Evolutionary conservation across 2,329 filamentous ascomycete genomes (phyloP).

Genomic region (Fusarium sp.): DNA sequence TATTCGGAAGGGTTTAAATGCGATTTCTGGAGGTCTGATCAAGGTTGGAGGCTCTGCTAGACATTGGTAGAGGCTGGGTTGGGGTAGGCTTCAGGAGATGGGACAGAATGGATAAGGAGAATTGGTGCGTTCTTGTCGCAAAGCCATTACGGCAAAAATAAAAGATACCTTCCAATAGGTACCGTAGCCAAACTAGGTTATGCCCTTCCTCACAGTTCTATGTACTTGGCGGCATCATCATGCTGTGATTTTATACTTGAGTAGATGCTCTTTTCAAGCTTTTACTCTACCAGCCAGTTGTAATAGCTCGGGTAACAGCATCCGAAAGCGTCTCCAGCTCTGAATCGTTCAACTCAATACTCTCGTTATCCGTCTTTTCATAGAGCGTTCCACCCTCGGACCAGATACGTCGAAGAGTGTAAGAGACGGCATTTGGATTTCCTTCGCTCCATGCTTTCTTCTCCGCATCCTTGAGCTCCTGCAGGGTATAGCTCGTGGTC

Average conservation of each 20-base stretch:
- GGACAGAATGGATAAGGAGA: too few relatives aligned
- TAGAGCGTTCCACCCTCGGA: slow-evolving; percentile 79
- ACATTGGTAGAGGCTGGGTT: slow-evolving; percentile 14
- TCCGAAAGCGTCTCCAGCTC: slow-evolving; percentile 64
- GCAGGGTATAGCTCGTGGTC: slow-evolving; percentile 55
- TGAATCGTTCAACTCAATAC: slow-evolving; percentile 62
- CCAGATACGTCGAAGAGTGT: slow-evolving; percentile 78
- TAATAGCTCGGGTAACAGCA: slow-evolving; percentile 33
- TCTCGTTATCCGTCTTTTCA: slow-evolving; percentile 73
- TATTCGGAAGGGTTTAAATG: slow-evolving; percentile 13
- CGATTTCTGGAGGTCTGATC: slow-evolving; percentile 1
- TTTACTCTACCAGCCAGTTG: slow-evolving; percentile 29
- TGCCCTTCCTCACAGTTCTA: too few relatives aligned
- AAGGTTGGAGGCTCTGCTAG: neutral
- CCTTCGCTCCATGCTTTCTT: slow-evolving; percentile 67
- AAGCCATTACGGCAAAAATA: too few relatives aligned
- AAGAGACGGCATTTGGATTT: slow-evolving; percentile 62
- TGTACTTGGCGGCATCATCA: too few relatives aligned
- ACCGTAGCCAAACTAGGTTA: too few relatives aligned
- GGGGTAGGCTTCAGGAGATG: neutral
- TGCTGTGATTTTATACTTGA: too few relatives aligned
- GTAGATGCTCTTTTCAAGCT: neutral
- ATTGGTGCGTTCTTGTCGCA: too few relatives aligned
- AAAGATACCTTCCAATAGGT: too few relatives aligned
- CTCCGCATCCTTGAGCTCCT: slow-evolving; percentile 68